Conservation (phyloP, 2,329 filamentous ascomycete species). For the Ophiobolus disseminans region DNA sequence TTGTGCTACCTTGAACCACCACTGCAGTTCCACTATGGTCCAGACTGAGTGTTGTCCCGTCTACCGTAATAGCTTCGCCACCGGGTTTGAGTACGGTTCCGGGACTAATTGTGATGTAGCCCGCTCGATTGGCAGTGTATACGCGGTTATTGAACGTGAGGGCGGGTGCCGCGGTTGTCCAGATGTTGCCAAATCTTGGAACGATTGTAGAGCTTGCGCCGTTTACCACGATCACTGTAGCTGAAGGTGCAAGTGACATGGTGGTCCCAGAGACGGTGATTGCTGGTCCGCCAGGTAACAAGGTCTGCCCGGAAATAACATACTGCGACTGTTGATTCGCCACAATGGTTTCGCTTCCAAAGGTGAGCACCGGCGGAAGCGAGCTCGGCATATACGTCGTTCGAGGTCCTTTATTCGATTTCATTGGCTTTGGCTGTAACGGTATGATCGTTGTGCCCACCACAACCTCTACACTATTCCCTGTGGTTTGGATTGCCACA, state of each 20-base stretch:
- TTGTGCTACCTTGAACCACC: conserved; percentile 35
- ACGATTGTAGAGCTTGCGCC: conserved; percentile 33
- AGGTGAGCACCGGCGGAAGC: conserved; percentile 25
- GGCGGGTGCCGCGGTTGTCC: conserved; percentile 35
- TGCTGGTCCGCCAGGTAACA: conserved; percentile 43
- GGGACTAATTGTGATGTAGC: conserved; percentile 50
- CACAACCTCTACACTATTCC: conserved; percentile 27
- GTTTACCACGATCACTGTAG: conserved; percentile 46
- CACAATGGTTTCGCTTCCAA: conserved; percentile 28
- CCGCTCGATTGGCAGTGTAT: conserved; percentile 54
- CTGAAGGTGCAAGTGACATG: conserved; percentile 45
- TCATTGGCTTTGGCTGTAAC: conserved; percentile 9
- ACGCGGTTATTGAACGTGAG: conserved; percentile 46
- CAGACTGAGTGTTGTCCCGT: conserved; percentile 44
- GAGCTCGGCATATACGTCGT: conserved; percentile 23
- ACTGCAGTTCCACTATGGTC: conserved; percentile 35
- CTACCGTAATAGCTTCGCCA: conserved; percentile 42
- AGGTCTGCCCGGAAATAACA: conserved; percentile 38
- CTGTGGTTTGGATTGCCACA: conserved; percentile 32
- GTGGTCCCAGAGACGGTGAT: conserved; percentile 47
- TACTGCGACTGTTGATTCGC: conserved; percentile 36
- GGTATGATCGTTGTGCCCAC: conserved; percentile 27
- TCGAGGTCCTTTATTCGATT: conserved; percentile 1
- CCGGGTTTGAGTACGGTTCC: conserved; percentile 49
- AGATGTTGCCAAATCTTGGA: conserved; percentile 24